Percentiles rank a stretch among this genome's conserved stretches.
phyloP scores from a whole-genome alignment of 352 stramenopile genomes.

The Blastocystis sp. region DNA sequence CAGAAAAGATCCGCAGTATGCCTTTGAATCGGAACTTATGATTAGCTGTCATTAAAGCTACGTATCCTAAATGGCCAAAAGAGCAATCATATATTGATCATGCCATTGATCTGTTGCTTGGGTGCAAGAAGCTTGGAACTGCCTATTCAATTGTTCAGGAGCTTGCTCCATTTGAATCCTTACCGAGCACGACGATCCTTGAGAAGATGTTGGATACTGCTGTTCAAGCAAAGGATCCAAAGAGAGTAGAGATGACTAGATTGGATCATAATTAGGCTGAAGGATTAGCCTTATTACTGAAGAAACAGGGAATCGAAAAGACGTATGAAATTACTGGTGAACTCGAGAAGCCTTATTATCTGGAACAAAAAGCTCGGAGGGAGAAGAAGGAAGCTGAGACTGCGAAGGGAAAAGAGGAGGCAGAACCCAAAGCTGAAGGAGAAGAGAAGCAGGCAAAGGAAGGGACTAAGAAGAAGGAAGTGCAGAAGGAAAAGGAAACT shows the following conservation, averaged over 20 bases:
- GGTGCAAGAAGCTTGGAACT: not conserved
- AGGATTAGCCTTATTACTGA: slow-evolving; percentile 27
- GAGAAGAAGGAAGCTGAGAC: slow-evolving; percentile 13
- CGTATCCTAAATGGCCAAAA: not conserved
- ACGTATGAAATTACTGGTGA: slow-evolving; percentile 43
- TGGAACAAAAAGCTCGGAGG: slow-evolving; percentile 44
- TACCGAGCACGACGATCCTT: not conserved
- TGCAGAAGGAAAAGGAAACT: slow-evolving; percentile 16
- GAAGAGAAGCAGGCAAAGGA: slow-evolving; percentile 45
- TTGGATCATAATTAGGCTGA: not conserved
- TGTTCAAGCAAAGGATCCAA: not conserved
- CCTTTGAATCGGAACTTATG: not conserved
- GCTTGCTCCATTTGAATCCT: not conserved
- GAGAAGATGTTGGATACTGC: slow-evolving; percentile 38
- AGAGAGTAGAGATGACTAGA: not conserved
- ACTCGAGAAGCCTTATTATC: slow-evolving; percentile 12
- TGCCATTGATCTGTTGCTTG: not conserved
- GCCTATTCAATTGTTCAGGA: slow-evolving; percentile 10
- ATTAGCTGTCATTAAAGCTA: not conserved
- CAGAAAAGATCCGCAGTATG: not conserved
- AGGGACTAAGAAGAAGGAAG: slow-evolving; percentile 40
- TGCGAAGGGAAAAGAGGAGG: not conserved
- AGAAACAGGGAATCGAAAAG: slow-evolving; percentile 42
- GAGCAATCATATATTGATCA: not conserved
- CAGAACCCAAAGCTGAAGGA: slow-evolving; percentile 15